Conservation (phyloP, 495 filamentous ascomycete species). For the Podospora bellae-mahoneyi region DNA sequence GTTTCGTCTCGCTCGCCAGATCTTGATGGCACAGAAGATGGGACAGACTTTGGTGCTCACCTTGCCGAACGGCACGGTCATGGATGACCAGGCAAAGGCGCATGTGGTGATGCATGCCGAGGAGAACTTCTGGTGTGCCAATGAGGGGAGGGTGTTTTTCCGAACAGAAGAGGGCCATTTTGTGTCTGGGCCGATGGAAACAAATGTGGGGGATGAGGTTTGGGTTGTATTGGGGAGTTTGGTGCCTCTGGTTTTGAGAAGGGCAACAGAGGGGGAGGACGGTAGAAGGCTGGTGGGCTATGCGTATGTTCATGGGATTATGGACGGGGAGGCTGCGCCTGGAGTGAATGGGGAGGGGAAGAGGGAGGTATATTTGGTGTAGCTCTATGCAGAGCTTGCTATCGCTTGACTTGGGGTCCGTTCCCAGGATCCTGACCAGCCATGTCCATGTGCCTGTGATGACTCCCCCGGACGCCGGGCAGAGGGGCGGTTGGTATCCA, state of each 20-base stretch:
- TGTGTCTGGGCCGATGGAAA: conserved; percentile 1
- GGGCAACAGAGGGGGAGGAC: background rate
- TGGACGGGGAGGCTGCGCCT: conserved; percentile 9
- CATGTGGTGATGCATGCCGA: background rate
- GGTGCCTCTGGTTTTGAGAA: background rate
- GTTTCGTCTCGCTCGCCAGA: background rate
- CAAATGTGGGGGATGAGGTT: conserved; percentile 1
- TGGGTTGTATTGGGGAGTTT: background rate
- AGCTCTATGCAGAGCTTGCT: background rate
- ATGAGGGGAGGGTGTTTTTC: background rate
- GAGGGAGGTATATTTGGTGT: conserved; percentile 4
- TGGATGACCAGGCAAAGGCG: background rate
- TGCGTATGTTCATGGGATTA: conserved; percentile 8
- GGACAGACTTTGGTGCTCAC: background rate
- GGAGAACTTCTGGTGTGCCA: background rate
- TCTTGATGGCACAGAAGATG: background rate
- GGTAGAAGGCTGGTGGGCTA: conserved; percentile 2
- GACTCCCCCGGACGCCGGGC: too few relatives aligned
- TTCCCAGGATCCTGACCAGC: too few relatives aligned
- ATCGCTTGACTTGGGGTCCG: background rate
- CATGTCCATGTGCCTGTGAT: background rate
- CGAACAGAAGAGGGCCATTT: background rate
- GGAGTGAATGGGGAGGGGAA: background rate
- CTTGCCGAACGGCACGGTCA: background rate
- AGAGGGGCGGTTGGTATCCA: background rate